A percentile compares a stretch with the other conserved stretches of the same genome.
Conservation (phyloP, 179 eudicot species). For the Heliamphora pulchella region DNA sequence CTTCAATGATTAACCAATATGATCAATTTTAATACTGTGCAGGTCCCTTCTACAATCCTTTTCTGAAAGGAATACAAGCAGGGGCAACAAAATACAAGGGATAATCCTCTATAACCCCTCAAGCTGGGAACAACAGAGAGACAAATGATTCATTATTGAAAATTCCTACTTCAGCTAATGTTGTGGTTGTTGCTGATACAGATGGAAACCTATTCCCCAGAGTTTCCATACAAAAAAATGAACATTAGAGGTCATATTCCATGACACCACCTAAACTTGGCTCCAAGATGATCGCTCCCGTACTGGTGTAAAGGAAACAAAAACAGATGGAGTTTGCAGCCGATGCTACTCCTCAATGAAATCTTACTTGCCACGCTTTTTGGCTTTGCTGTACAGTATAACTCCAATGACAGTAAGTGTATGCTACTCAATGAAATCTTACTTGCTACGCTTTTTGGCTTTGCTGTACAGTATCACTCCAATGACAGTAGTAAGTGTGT, state of each 20-base stretch:
- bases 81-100: slow-evolving; percentile 8
- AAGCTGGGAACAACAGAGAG: slow-evolving; percentile 21
- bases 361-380: slow-evolving; percentile 54
- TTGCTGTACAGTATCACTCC: slow-evolving; percentile 75
- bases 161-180: slow-evolving; percentile 19
- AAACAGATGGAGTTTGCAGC: slow-evolving; percentile 5
- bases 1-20: slow-evolving; percentile 25
- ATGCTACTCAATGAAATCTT: not conserved
- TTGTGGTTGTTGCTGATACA: slow-evolving; percentile 20
- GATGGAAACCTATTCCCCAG: slow-evolving; percentile 22
- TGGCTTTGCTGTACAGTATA: slow-evolving; percentile 69
- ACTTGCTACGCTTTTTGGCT: slow-evolving; percentile 70
- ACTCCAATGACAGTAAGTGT: slow-evolving; percentile 53
- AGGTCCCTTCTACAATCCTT: slow-evolving; percentile 29
- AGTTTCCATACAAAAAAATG: slow-evolving; percentile 18
- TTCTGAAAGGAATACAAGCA: slow-evolving; percentile 22
- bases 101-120: slow-evolving; percentile 16
- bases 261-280: slow-evolving; percentile 15
- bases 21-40: slow-evolving; percentile 22
- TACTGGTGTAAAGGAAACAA: slow-evolving; percentile 3
- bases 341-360: not conserved
- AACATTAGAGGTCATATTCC: slow-evolving; percentile 16
- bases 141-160: slow-evolving; percentile 17
- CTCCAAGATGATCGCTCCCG: slow-evolving; percentile 16
- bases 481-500: slow-evolving; percentile 54